Percentiles rank a stretch among this genome's conserved stretches.
These are phyloP conservation scores for Sporothrix humicola DNA, from an alignment of 2,329 filamentous ascomycete genomes.

Conservation along the genomic window DNA sequence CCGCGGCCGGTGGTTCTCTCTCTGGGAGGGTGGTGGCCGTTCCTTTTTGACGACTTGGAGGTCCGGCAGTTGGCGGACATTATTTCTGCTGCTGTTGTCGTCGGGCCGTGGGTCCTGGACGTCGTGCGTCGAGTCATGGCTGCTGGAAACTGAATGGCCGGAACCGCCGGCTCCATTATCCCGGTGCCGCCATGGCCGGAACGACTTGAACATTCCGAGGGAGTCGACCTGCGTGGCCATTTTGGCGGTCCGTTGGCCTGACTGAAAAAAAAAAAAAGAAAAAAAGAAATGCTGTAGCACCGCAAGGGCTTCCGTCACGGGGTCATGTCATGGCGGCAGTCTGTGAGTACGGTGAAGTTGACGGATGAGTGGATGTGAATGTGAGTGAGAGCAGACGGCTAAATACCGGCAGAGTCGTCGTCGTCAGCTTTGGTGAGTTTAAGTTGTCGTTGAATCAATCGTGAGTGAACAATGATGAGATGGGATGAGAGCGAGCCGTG, in stretches of 20 bases:
- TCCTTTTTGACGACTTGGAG: neutral
- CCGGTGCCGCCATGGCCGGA: conserved; percentile 41
- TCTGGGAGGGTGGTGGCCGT: neutral
- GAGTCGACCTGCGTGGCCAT: conserved; percentile 44
- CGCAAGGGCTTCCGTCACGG: too few relatives aligned
- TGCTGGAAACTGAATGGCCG: neutral
- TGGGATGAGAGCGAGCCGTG: neutral
- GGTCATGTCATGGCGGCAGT: conserved; percentile 19
- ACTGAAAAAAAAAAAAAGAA: too few relatives aligned
- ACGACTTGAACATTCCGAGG: conserved; percentile 38
- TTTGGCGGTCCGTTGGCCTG: neutral
- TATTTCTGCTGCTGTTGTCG: neutral
- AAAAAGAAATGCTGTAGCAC: too few relatives aligned
- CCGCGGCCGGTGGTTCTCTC: conserved; percentile 1
- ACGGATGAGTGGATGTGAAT: neutral
- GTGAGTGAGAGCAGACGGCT: neutral
- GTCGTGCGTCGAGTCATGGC: neutral
- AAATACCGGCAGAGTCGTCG: neutral
- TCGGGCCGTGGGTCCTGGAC: neutral
- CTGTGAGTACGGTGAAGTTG: neutral
- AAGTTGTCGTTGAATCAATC: neutral
- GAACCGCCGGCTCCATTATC: neutral
- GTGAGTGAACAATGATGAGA: neutral
- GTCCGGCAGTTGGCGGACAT: neutral
- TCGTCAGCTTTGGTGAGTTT: neutral